These are phyloP conservation scores for Aspergillus puulaauensis DNA, from an alignment of 2,329 filamentous ascomycete species.

Conservation along the genomic window DNA sequence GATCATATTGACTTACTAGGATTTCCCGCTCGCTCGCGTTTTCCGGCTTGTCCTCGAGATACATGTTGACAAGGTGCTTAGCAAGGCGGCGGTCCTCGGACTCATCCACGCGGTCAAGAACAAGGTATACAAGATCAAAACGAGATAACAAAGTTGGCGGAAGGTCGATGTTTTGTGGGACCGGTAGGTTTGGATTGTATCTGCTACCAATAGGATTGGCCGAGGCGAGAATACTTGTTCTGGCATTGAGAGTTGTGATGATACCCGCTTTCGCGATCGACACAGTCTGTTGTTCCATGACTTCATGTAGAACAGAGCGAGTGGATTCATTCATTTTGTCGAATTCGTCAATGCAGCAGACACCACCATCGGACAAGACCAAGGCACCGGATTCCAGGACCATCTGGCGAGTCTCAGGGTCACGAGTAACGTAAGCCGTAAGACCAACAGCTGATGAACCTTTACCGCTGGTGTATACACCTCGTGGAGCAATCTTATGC, in stretches of 20 bases:
- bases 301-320: slow-evolving; percentile 72
- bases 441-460: slow-evolving; percentile 74
- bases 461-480: slow-evolving; percentile 74
- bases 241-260: slow-evolving; percentile 86
- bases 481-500: slow-evolving; percentile 93
- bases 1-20: slow-evolving; percentile 59
- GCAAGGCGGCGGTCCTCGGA: slow-evolving; percentile 83
- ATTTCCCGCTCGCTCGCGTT: slow-evolving; percentile 77
- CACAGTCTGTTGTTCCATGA: slow-evolving; percentile 79
- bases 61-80: slow-evolving; percentile 92
- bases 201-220: slow-evolving; percentile 98
- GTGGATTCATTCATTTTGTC: slow-evolving; percentile 78
- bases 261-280: slow-evolving; percentile 77
- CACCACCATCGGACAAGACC: slow-evolving; percentile 71
- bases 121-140: slow-evolving; percentile 96
- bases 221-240: slow-evolving; percentile 92
- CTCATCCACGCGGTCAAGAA: slow-evolving; percentile 91
- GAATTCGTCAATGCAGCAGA: slow-evolving; percentile 78
- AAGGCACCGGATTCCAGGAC: slow-evolving; percentile 74
- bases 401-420: slow-evolving; percentile 70
- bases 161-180: slow-evolving; percentile 96
- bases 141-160: slow-evolving; percentile 91
- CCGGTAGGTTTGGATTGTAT: slow-evolving; percentile 93
- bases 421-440: slow-evolving; percentile 73
- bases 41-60: slow-evolving; percentile 90